phyloP scores from a whole-genome alignment of 2,329 filamentous ascomycete genomes.

The Colletotrichum sp. region DNA sequence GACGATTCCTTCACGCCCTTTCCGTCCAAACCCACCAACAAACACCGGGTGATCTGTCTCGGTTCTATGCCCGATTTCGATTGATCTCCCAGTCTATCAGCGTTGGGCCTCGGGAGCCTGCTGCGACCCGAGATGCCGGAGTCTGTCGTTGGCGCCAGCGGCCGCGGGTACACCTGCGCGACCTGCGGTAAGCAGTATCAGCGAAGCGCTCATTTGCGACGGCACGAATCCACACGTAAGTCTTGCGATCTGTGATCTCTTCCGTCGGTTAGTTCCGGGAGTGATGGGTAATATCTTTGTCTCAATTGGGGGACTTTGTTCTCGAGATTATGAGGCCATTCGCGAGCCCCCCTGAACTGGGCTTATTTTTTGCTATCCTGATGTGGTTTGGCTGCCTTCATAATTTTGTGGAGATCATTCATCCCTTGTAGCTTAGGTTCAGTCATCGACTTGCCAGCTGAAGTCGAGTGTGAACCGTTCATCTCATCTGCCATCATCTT shows the following conservation, averaged over 20 bases:
- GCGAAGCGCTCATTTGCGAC: constrained; percentile 29
- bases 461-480: neutral
- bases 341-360: neutral
- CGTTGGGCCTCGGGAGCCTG: neutral
- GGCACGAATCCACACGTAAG: constrained; percentile 31
- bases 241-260: neutral
- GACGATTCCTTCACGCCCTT: neutral
- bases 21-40: neutral
- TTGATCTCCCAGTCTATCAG: neutral
- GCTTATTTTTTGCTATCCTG: neutral
- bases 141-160: neutral
- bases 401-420: neutral
- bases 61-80: neutral
- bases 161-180: constrained; percentile 14
- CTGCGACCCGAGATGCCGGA: neutral
- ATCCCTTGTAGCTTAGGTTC: neutral
- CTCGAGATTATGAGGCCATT: neutral
- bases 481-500: neutral
- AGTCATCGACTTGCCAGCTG: neutral
- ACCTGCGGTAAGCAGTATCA: constrained; percentile 30
- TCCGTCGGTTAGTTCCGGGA: neutral
- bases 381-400: neutral
- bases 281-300: neutral
- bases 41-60: neutral
- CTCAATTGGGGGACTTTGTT: neutral